Evolutionary conservation across 129 eudicot species (phyloP), one percentile per base, ranked within the genome.

Genomic region (Flaveria sonorensis): DNA sequence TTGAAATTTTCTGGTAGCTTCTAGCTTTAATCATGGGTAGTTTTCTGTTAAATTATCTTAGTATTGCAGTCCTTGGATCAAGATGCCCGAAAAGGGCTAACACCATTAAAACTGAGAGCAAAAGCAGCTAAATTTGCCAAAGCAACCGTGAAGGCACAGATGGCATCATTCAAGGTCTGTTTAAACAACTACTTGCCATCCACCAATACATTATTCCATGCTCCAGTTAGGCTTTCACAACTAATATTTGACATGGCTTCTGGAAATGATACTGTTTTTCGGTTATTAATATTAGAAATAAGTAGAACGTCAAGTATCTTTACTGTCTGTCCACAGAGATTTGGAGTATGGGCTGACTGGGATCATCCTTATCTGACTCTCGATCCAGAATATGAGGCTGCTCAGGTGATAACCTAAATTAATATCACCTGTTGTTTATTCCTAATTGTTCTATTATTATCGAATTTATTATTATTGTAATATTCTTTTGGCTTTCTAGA

Each of bases 331-430:
- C 45, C 20, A 64, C 92, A 92, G 96, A 84, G 99, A 42, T 91
- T 79, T 76, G 99, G 99, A 84, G 88, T 94, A 61, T 94, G 99
- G 99, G 99, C 85, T 51, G 96, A 92, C 82, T 94, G 99, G 99
- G 99, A 94, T 59, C 84, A 91, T 81, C 94, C 97, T 66, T 94
- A 94, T 85, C 88, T 91, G 73, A 94, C 99, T 42, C 99, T 94
- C 70, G 96, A 94, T 85, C 99, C 99, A 65, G 97, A 86, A 76
- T 94, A 94, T 83, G 97, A 94, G 84, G 97, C 99, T 79, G 97
- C 99, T 82, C 97, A 92, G 96, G 97, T 92, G 75, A 40, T 61
- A 26, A 61, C 18, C 67, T 26, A 61, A 61, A 11, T 61, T 24
- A 61, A n/a, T 61, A 23, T 23, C 40, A 26, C 40, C 67, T 61